Base-by-base conservation (phyloP, 75 land plant species). In the Cunninghamia lanceolata region DNA sequence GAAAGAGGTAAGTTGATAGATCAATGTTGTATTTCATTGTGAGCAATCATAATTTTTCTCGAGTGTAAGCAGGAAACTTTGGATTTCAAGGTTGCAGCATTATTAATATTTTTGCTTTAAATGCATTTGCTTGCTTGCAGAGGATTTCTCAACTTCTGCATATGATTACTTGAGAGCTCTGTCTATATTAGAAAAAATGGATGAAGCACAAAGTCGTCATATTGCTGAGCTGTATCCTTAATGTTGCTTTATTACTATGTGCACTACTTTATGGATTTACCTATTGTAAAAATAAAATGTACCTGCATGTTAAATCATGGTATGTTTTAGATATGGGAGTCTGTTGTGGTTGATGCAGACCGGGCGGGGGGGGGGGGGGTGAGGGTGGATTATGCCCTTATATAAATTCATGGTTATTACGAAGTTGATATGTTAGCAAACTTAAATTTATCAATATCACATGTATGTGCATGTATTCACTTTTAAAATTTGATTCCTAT, bases 151-250 rank as follows among this genome's bases (percentile, higher is more conserved):
- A 84, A 93, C 95, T 47, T 97, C 98, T 43, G 86, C 93, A 74
- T 91, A 88, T 73, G 99, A 98, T 90, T 98, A 97, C 86, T 66
- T 83, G 56, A 93, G 88, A 83, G 99, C 99, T 82, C 82, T 98
- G 63, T 89, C 94, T 34, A 94, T 97, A 47, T 83, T 97, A 84
- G 92, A 95, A 82, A 85, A 90, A 25, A 87, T 98, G 32, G 97
- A 92, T 47, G 97, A 97, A 88, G 92, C 95, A 14, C 96, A 98
- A 78, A 88, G 89, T 80, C 94, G 99, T 14, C 90, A 87, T 13
- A 79, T 97, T 15, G 93, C 96, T 85, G 96, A 95, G 88, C 84
- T 98, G 99, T 97, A 97, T 94, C 94, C 92, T 89, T 90, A 36
- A 30, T 73, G 36, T 34, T 73, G 36, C 38, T 73, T 32, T 68